A percentile compares a stretch with the other conserved stretches of the same genome.
Evolutionary conservation across 202 grass and related monocot genomes (phyloP).

Genomic region (Setaria viridis): DNA sequence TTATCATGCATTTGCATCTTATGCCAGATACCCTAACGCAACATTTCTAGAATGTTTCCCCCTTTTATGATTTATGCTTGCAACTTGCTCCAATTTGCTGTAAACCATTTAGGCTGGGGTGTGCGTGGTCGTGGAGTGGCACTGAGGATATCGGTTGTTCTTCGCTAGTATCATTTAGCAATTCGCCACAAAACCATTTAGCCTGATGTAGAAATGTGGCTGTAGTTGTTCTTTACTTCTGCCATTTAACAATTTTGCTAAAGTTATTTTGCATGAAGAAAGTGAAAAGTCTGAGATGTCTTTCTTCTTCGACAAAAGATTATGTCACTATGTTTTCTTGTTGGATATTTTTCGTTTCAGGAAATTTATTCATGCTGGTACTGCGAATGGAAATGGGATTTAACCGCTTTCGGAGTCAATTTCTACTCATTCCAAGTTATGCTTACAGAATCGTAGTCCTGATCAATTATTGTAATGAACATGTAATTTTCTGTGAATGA

Average conservation of each 20-base stretch:
- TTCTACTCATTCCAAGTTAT: background rate
- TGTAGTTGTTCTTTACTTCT: background rate
- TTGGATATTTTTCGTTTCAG: background rate
- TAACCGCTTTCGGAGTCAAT: background rate
- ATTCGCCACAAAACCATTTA: background rate
- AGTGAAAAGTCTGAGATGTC: background rate
- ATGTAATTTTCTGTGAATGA: background rate
- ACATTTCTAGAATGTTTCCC: background rate
- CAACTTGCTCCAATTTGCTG: background rate
- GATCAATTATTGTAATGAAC: background rate
- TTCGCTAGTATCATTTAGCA: background rate
- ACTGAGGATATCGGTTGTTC: background rate
- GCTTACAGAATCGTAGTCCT: background rate
- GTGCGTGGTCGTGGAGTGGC: background rate
- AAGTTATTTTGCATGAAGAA: background rate
- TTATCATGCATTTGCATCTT: background rate
- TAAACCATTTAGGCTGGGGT: background rate
- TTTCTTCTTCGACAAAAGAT: background rate
- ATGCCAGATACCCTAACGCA: background rate
- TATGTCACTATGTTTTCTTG: slow-evolving; percentile 1
- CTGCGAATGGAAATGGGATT: background rate
- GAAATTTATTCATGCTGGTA: background rate
- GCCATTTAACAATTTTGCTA: background rate
- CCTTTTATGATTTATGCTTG: background rate
- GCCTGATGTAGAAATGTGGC: no score